Evolutionary conservation across 371 early-diverging fungal genomes (phyloP).

Genomic region (Circinella minor): DNA sequence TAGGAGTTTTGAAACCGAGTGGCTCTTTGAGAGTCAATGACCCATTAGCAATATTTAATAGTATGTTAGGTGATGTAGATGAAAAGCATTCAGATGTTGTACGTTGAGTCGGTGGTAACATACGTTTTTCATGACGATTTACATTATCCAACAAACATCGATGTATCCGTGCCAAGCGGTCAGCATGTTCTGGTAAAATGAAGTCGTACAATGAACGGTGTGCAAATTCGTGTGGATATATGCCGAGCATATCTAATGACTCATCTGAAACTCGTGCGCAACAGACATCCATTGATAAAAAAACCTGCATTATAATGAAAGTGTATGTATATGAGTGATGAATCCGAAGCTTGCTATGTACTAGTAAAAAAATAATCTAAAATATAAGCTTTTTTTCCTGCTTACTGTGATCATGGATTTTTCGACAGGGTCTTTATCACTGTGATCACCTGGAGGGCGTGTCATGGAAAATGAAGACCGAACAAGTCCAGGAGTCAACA

Average conservation of each 20-base stretch:
- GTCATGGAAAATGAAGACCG: slow-evolving; percentile 13
- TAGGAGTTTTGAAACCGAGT: slow-evolving; percentile 50
- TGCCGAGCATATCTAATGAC: slow-evolving; percentile 56
- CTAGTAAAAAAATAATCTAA: too few species aligned
- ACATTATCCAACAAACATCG: slow-evolving; percentile 53
- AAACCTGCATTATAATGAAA: slow-evolving; percentile 17
- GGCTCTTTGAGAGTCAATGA: slow-evolving; percentile 34
- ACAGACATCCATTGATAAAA: slow-evolving; percentile 59
- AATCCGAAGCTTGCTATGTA: too few species aligned
- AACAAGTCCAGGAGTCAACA: neutral
- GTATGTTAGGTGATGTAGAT: slow-evolving; percentile 34
- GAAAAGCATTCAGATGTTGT: slow-evolving; percentile 46
- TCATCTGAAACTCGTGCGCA: slow-evolving; percentile 65
- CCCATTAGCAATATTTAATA: slow-evolving; percentile 34
- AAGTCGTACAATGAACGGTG: slow-evolving; percentile 63
- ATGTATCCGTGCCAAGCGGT: slow-evolving; percentile 49
- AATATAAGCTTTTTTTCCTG: too few species aligned
- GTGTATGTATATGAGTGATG: too few species aligned
- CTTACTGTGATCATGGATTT: slow-evolving; percentile 18
- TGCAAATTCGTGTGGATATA: slow-evolving; percentile 63
- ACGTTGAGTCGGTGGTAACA: slow-evolving; percentile 48
- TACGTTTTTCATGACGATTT: slow-evolving; percentile 13
- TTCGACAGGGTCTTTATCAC: slow-evolving; percentile 1
- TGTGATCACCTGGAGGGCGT: neutral
- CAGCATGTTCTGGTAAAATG: slow-evolving; percentile 47